phyloP scores from a whole-genome alignment of 768 basidiomycete species.

The Trametopsis cervina region DNA sequence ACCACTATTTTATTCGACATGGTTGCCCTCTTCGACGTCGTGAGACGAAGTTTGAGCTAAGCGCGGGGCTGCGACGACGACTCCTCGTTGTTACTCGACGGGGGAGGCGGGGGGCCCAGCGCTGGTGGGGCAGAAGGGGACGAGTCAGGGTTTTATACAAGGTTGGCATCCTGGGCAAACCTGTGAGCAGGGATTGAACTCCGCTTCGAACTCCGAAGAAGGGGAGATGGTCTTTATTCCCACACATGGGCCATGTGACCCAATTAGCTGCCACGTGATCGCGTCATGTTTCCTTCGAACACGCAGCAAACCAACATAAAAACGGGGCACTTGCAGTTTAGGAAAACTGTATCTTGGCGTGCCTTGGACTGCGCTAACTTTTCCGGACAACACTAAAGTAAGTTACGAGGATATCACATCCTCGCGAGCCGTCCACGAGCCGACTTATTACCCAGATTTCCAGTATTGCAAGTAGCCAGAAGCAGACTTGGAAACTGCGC shows the following conservation, averaged over 20 bases:
- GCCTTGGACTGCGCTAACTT: no score
- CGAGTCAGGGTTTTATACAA: conserved; percentile 24
- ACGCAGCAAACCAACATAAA: no score
- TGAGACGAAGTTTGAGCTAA: conserved; percentile 23
- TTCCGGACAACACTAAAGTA: no score
- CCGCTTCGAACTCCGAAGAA: conserved; percentile 37
- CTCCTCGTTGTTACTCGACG: conserved; percentile 16
- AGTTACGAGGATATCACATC: no score
- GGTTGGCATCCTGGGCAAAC: conserved; percentile 22
- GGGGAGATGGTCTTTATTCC: conserved; percentile 23
- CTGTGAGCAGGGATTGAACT: conserved; percentile 19
- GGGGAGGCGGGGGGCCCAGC: conserved; percentile 23
- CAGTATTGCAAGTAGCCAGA: no score
- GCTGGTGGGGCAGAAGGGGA: conserved; percentile 27
- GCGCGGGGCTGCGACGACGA: conserved; percentile 21
- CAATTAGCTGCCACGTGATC: no score
- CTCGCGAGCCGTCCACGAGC: no score
- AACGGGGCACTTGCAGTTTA: no score
- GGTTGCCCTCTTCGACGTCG: conserved; percentile 22
- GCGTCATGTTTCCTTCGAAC: no score
- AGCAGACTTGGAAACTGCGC: no score
- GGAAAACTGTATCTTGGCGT: no score
- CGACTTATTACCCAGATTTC: no score
- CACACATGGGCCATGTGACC: conserved; percentile 40
- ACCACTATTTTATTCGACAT: conserved; percentile 99